Evolutionary conservation across 371 early-diverging fungal genomes (phyloP).

Genomic region (Nematocida ironsii): DNA sequence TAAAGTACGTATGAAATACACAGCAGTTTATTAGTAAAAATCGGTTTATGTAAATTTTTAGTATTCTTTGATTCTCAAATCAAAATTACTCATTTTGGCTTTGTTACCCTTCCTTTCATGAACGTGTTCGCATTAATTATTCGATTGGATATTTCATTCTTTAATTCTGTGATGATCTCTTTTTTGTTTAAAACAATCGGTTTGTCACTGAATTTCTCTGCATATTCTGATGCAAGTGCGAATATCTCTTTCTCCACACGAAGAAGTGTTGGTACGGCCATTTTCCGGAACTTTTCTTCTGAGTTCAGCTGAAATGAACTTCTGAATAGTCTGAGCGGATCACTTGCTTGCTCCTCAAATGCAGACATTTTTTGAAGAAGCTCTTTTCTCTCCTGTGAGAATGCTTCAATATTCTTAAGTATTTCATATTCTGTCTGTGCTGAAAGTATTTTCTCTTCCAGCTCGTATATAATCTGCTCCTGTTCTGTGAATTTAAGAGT

Average conservation of each 20-base stretch:
- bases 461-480: not conserved
- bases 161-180: conserved; percentile 47
- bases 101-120: conserved; percentile 40
- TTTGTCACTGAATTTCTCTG: conserved; percentile 42
- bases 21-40: no score
- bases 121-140: conserved; percentile 68
- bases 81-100: not conserved
- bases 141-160: conserved; percentile 62
- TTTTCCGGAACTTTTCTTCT: conserved; percentile 81
- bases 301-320: conserved; percentile 77
- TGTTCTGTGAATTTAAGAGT: conserved; percentile 16
- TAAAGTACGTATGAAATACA: no score
- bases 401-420: conserved; percentile 39
- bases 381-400: conserved; percentile 60
- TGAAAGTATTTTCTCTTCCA: not conserved
- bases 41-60: no score
- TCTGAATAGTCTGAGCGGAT: conserved; percentile 77
- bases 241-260: conserved; percentile 74
- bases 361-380: conserved; percentile 74
- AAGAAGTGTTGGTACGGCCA: conserved; percentile 77
- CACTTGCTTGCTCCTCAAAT: conserved; percentile 80
- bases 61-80: no score
- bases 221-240: conserved; percentile 52
- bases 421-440: conserved; percentile 32
- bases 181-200: conserved; percentile 19